These are phyloP conservation scores for Acer negundo DNA, from an alignment of 345 rosid species.

Conservation along the genomic window DNA sequence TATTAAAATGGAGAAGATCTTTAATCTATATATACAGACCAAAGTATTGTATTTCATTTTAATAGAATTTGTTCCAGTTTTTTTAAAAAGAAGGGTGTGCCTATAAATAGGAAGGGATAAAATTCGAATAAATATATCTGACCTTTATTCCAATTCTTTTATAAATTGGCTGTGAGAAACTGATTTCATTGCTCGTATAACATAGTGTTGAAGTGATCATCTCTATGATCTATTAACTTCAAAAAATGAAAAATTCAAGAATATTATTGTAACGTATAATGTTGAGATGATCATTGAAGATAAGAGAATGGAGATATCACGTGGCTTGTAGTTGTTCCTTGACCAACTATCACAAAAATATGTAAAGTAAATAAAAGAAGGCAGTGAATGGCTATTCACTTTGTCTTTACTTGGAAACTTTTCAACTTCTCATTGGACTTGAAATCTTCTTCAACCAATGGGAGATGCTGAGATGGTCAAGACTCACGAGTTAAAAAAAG, in stretches of 20 bases:
- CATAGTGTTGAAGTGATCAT: background rate
- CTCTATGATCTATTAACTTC: too few relatives aligned
- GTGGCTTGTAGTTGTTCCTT: background rate
- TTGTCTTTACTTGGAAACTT: background rate
- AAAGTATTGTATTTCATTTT: background rate
- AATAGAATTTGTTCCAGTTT: background rate
- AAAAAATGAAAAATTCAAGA: too few relatives aligned
- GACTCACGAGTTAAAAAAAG: background rate
- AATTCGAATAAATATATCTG: background rate
- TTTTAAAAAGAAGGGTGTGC: background rate
- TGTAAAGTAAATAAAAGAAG: background rate
- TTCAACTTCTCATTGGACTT: background rate
- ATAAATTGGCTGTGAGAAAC: background rate
- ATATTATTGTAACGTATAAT: background rate
- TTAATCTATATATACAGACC: background rate
- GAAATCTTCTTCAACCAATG: background rate
- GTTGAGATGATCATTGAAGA: constrained; percentile 9
- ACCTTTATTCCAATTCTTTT: background rate
- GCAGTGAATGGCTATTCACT: background rate
- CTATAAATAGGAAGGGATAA: background rate
- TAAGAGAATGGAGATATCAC: background rate
- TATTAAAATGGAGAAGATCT: background rate
- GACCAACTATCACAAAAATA: background rate
- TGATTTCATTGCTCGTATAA: background rate
- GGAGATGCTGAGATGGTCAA: background rate